Conservation (phyloP, 2,329 filamentous ascomycete genomes). For the Colletotrichum ledebouriae region DNA sequence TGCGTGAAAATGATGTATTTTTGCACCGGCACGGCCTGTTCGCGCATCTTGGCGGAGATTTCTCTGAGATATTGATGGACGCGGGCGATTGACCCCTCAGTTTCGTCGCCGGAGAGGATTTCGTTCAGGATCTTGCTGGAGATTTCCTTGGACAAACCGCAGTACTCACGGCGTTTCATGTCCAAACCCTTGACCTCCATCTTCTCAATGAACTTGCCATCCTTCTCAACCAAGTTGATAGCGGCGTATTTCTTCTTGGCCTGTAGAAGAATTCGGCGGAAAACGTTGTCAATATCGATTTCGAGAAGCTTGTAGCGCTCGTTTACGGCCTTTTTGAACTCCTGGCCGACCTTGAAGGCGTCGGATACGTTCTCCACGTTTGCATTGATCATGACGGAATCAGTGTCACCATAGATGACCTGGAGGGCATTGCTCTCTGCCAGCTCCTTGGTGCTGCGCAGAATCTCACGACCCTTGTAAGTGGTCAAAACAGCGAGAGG, state of each 20-base stretch:
- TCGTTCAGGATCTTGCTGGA: slow-evolving; percentile 92
- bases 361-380: slow-evolving; percentile 95
- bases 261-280: slow-evolving; percentile 91
- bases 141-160: slow-evolving; percentile 93
- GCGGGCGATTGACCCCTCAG: slow-evolving; percentile 86
- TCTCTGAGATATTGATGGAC: slow-evolving; percentile 95
- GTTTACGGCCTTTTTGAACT: slow-evolving; percentile 96
- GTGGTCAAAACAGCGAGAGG: slow-evolving; percentile 96
- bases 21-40: slow-evolving; percentile 77
- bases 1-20: slow-evolving; percentile 99
- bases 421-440: slow-evolving; percentile 91
- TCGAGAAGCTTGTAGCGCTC: slow-evolving; percentile 92
- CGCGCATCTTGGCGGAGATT: slow-evolving; percentile 88
- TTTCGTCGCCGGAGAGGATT: slow-evolving; percentile 92
- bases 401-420: slow-evolving; percentile 98
- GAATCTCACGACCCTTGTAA: slow-evolving; percentile 96
- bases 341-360: slow-evolving; percentile 89
- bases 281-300: slow-evolving; percentile 98
- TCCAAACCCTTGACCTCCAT: slow-evolving; percentile 98
- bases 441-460: slow-evolving; percentile 94
- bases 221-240: slow-evolving; percentile 89
- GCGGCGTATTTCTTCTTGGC: slow-evolving; percentile 99
- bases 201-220: slow-evolving; percentile 92
- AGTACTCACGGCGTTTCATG: slow-evolving; percentile 98
- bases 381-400: slow-evolving; percentile 99